Base-by-base conservation (phyloP, 345 rosid species). In the Gossypium turneri region DNA sequence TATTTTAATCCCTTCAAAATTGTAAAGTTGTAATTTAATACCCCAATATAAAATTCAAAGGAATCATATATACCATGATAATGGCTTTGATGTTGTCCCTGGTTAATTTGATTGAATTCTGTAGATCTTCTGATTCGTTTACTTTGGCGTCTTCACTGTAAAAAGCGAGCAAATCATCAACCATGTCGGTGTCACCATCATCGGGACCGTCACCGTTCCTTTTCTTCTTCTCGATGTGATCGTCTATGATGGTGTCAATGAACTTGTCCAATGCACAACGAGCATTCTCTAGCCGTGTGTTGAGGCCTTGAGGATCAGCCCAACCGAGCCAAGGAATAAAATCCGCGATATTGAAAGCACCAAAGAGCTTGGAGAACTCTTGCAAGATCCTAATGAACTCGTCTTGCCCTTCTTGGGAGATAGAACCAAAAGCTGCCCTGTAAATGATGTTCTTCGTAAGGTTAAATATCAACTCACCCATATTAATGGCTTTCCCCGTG, bases 321-420 rank as follows among this genome's bases (percentile, higher is more conserved):
- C 94, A 82, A 3, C 82, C 80, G n/a, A 94, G 82, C 76, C 75
- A 83, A 15, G 97, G 97, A 24, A 94, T 80, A 70, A 91, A 92
- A 78, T 94, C 98, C 0, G 97, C 93, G 10, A 94, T 79, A 70
- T 94, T 94, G 59, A 94, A 94, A 8, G 97, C 97, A 6, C 98
- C 98, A 55, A 94, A 94, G 7, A 94, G 90, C 88, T 90, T 90
- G 1, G 98, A 94, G 66, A 94, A 94, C 79, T 94, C 97, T 77
- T 94, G 98, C 73, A 94, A 73, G 45, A 94, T 92, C 75, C 82
- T 63, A 29, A 90, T 88, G 67, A 94, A 94, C 79, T 90, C 92
- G 10, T 86, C 97, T 69, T 88, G 92, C 3, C 94, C 97, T 0
- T 86, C 86, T 56, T 82, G 82, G 17, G 84, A 73, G 73, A 76